phyloP scores from a whole-genome alignment of 352 stramenopile genomes.

The Phytophthora macrochlamydospora region DNA sequence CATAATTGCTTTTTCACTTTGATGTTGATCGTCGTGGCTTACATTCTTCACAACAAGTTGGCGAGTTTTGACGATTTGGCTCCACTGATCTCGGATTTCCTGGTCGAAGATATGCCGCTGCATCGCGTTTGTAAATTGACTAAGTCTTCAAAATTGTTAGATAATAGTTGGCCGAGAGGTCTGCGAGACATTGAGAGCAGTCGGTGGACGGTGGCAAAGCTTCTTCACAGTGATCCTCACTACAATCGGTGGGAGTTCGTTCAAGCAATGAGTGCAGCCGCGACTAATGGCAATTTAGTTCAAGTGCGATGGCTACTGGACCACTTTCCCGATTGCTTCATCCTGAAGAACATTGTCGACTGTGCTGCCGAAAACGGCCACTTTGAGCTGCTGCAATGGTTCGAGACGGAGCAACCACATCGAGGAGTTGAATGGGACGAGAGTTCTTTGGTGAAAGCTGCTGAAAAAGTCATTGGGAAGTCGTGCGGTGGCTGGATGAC shows the following conservation, averaged over 20 bases:
- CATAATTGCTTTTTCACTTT: too few relatives aligned
- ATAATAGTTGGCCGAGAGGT: background rate
- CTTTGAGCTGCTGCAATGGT: background rate
- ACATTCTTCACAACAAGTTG: too few relatives aligned
- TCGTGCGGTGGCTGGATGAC: background rate
- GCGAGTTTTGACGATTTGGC: too few relatives aligned
- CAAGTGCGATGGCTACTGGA: background rate
- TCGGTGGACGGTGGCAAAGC: constrained; percentile 4
- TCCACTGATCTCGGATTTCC: constrained; percentile 2
- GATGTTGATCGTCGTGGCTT: too few relatives aligned
- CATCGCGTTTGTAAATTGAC: background rate
- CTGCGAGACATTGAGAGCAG: background rate
- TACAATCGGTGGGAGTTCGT: constrained; percentile 3
- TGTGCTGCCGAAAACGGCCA: background rate
- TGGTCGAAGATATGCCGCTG: constrained; percentile 3
- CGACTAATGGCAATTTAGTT: background rate
- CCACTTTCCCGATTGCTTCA: background rate
- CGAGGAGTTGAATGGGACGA: background rate
- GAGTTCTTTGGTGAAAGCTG: background rate
- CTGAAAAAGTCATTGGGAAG: background rate
- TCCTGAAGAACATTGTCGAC: background rate
- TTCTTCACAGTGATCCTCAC: background rate
- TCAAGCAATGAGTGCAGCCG: background rate
- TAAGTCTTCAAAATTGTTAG: background rate
- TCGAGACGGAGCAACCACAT: background rate